Evolutionary conservation across 129 eudicot genomes (phyloP).

Genomic region (Lactuca sativa): DNA sequence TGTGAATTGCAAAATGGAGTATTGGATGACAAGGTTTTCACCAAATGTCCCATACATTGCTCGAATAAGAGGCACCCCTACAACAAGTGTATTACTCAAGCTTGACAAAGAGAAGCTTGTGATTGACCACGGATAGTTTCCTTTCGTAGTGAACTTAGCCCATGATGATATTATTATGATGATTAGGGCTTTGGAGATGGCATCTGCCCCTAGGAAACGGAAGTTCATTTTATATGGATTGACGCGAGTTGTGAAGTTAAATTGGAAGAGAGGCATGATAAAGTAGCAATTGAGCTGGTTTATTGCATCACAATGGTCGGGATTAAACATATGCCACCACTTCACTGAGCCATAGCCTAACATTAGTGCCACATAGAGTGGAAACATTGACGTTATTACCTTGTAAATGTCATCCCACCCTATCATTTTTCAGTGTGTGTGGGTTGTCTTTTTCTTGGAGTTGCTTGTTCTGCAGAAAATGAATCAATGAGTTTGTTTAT

Average conservation of each 20-base stretch:
- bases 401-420: conserved; percentile 55
- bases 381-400: conserved; percentile 54
- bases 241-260: conserved; percentile 48
- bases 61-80: conserved; percentile 56
- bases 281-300: conserved; percentile 54
- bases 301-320: conserved; percentile 61
- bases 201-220: conserved; percentile 46
- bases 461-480: conserved; percentile 12
- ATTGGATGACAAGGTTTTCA: conserved; percentile 45
- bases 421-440: conserved; percentile 37
- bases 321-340: conserved; percentile 67
- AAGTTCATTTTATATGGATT: conserved; percentile 57
- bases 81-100: conserved; percentile 52
- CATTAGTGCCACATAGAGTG: conserved; percentile 50
- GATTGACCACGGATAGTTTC: conserved; percentile 54
- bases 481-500: neutral
- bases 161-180: conserved; percentile 40
- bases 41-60: conserved; percentile 63
- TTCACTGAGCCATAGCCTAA: conserved; percentile 59
- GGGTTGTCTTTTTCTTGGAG: neutral
- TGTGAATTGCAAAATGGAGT: conserved; percentile 44
- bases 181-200: conserved; percentile 39
- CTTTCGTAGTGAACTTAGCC: conserved; percentile 47
- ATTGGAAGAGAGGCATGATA: conserved; percentile 55
- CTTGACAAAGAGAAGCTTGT: conserved; percentile 52